These are phyloP conservation scores for Daldinia sp. DNA, from an alignment of 2,329 filamentous ascomycete species.

Conservation along the genomic window DNA sequence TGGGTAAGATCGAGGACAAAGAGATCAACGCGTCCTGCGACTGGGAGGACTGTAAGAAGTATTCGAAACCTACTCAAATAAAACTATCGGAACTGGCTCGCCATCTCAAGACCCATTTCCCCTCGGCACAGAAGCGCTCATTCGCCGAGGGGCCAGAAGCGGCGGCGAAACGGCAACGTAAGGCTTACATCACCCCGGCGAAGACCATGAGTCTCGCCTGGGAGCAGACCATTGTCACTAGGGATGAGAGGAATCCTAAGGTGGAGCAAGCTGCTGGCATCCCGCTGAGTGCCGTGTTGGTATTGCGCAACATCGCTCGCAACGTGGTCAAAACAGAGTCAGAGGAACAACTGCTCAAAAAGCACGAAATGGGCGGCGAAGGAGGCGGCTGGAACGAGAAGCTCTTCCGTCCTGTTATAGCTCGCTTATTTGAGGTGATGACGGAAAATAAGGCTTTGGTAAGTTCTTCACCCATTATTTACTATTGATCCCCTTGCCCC, in stretches of 20 bases:
- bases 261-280: constrained; percentile 77
- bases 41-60: constrained; percentile 76
- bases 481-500: background rate
- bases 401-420: constrained; percentile 74
- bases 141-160: constrained; percentile 47
- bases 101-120: constrained; percentile 78
- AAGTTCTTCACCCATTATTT: constrained; percentile 46
- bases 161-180: constrained; percentile 53
- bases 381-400: constrained; percentile 73
- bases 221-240: constrained; percentile 67
- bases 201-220: constrained; percentile 66
- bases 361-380: constrained; percentile 60
- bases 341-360: constrained; percentile 66
- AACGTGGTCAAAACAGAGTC: constrained; percentile 73
- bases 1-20: constrained; percentile 68
- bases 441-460: constrained; percentile 75
- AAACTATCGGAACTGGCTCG: constrained; percentile 66
- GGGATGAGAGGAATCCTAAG: constrained; percentile 70
- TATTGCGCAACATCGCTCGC: constrained; percentile 81
- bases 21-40: constrained; percentile 69
- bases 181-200: constrained; percentile 65
- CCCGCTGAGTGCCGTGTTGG: constrained; percentile 80
- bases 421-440: constrained; percentile 75
- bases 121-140: constrained; percentile 54
- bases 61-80: constrained; percentile 59